Evolutionary conservation across 257 asterid species (phyloP).

Genomic region (Nicotiana sylvestris): DNA sequence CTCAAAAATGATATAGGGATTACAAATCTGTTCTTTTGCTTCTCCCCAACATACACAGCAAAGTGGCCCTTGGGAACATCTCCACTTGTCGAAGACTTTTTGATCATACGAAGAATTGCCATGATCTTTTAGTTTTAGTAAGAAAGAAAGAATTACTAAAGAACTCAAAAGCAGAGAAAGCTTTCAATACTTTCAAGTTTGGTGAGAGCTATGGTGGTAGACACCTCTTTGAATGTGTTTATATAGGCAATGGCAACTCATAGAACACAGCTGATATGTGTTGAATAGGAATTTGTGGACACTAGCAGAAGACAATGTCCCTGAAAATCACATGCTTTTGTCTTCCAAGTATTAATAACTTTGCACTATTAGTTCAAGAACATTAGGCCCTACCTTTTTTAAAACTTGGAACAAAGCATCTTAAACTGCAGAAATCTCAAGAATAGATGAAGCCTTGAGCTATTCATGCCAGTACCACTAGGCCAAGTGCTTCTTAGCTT

Average conservation of each 20-base stretch:
- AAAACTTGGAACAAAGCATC: neutral
- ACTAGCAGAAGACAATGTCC: neutral
- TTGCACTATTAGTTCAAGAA: neutral
- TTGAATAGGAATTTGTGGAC: neutral
- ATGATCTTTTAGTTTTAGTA: neutral
- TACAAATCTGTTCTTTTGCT: constrained; percentile 31
- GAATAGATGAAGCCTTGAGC: neutral
- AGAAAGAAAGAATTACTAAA: neutral
- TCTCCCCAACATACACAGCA: constrained; percentile 55
- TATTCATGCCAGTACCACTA: neutral
- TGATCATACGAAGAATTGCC: neutral
- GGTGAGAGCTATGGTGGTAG: neutral
- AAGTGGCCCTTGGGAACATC: constrained; percentile 55
- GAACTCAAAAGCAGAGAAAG: neutral
- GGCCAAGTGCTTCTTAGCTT: neutral
- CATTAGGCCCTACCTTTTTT: neutral
- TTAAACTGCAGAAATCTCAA: neutral
- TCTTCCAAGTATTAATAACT: neutral
- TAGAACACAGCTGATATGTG: neutral
- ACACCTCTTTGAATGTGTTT: neutral
- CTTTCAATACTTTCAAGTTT: neutral
- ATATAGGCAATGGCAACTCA: neutral
- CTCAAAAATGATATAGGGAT: constrained; percentile 35
- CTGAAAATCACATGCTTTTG: neutral
- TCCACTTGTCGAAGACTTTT: neutral